These are phyloP conservation scores for Stephanodiscus minutulus DNA, from an alignment of 108 stramenopile genomes.

Conservation along the genomic window DNA sequence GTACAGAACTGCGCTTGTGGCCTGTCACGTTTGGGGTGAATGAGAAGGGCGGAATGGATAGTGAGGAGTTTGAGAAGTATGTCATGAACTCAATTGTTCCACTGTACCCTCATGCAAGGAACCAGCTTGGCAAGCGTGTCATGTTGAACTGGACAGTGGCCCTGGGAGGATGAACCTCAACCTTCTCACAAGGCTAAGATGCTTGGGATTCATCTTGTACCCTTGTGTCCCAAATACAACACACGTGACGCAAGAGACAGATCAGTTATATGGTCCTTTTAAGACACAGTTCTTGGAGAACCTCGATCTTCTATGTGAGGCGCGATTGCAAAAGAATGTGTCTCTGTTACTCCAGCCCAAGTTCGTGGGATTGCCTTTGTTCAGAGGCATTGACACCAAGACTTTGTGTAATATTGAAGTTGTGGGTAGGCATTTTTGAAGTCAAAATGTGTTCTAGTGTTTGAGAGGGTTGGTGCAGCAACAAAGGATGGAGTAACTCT, in stretches of 20 bases:
- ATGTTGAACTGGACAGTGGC: constrained; percentile 18
- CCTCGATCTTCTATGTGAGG: not conserved
- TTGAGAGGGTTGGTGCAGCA: not conserved
- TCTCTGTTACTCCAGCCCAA: not conserved
- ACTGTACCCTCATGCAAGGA: constrained; percentile 15
- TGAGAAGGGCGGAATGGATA: constrained; percentile 32
- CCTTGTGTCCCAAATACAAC: constrained; percentile 18
- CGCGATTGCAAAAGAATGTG: not conserved
- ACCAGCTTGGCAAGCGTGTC: constrained; percentile 17
- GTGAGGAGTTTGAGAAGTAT: constrained; percentile 6
- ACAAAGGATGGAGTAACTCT: not conserved
- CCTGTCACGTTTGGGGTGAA: constrained; percentile 20
- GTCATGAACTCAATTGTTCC: constrained; percentile 6
- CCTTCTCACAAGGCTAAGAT: not conserved
- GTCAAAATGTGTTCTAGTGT: not conserved
- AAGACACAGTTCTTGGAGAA: not conserved
- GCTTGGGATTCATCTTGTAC: constrained; percentile 14
- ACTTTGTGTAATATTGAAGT: not conserved
- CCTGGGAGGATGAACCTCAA: not conserved
- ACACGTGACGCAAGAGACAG: constrained; percentile 5
- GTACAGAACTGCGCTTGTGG: not conserved
- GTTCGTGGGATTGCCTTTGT: constrained; percentile 1
- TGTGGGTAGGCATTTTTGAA: not conserved
- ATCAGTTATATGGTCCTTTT: constrained; percentile 16
- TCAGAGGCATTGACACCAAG: not conserved